Evolutionary conservation across 2,329 filamentous ascomycete genomes (phyloP), one percentile per base, ranked within the genome.

Genomic region (Talaromyces sp.): DNA sequence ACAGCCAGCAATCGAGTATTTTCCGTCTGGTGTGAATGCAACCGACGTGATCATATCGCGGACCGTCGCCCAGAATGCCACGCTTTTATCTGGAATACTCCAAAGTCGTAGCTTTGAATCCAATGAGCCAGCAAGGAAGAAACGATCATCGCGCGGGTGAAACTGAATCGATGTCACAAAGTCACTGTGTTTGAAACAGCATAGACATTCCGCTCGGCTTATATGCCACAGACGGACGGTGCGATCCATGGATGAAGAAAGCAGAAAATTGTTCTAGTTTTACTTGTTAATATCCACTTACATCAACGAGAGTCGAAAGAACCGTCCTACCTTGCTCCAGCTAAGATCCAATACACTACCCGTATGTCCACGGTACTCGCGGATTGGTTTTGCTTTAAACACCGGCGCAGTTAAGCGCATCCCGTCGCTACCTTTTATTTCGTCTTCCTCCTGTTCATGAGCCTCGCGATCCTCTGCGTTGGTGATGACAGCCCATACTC

Each of bases 191-290:
- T 92, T 90, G 76, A 97, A 99, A 1, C 89, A 91, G 73, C 91
- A 96, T 0, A 99, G 79, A 67, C 91, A 97, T 67, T 97, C 92
- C 3, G 81, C 74, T 54, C 93, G 82, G 69, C 84, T 93, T 62
- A 94, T 81, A 73, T 99, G 94, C 93, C 94, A 99, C 50, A 99
- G 74, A 13, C 91, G 84, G 11, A 99, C 94, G 0, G 92, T 96
- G 77, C 97, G 97, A 71, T 99, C 94, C 91, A 97, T 97, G 0
- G 92, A 96, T 0, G 92, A 95, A 3, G 93, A 97, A 15, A 99
- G 80, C 28, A 99, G 75, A 65, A 99, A 99, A 71, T 96, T 96
- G 74, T 99, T 99, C 80, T 83, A 28, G 37, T 41, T n/a, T n/a
- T 19, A 11, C 19, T 35, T 46, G 43, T 56, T 28, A 59, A 31